These are phyloP conservation scores for Colletotrichum scovillei DNA, from an alignment of 2,329 filamentous ascomycete species.

Conservation along the genomic window DNA sequence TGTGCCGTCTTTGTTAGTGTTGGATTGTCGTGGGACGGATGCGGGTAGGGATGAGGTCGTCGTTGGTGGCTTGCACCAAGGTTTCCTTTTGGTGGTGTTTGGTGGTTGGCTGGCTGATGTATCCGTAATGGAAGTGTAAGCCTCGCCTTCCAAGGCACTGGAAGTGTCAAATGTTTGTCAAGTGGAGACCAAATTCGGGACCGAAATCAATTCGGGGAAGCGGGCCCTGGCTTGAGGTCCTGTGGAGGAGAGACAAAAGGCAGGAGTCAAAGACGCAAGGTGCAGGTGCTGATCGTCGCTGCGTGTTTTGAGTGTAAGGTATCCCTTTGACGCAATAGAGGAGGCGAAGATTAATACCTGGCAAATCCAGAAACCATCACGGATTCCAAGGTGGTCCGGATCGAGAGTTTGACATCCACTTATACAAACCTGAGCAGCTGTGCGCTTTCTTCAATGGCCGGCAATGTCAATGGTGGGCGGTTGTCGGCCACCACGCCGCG, in stretches of 20 bases:
- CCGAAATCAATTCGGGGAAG: background rate
- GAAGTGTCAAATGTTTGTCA: background rate
- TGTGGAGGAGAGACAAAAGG: background rate
- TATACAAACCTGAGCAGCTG: background rate
- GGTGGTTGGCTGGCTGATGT: background rate
- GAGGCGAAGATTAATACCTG: background rate
- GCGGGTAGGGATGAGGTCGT: background rate
- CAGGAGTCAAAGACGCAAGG: background rate
- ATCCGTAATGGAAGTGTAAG: background rate
- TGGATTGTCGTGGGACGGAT: conserved; percentile 1
- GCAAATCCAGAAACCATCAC: background rate
- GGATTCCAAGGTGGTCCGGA: too few relatives aligned
- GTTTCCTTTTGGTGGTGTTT: background rate
- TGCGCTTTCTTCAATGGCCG: background rate
- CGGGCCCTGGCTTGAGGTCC: background rate
- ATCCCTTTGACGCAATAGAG: background rate
- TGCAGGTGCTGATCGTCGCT: background rate
- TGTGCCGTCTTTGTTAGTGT: background rate
- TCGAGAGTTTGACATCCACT: background rate
- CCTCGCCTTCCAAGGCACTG: background rate
- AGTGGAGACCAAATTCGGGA: background rate
- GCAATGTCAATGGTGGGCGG: background rate
- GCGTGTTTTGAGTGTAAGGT: background rate
- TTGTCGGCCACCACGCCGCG: background rate
- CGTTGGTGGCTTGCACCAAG: background rate